Evolutionary conservation across 2,329 filamentous ascomycete genomes (phyloP).

Genomic region (Cytospora leucostoma): DNA sequence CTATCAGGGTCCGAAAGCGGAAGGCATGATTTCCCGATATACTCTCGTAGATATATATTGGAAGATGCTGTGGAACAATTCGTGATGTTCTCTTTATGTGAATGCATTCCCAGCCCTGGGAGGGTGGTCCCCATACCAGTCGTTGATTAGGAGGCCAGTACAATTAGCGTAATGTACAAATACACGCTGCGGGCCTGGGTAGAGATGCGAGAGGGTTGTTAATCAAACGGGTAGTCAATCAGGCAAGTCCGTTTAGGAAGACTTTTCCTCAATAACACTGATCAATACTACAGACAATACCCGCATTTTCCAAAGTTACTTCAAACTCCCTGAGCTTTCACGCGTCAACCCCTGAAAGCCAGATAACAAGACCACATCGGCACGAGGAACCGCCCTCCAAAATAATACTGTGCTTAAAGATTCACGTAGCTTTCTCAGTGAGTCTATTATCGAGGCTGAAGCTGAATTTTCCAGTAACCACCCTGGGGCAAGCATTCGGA

Average conservation of each 20-base stretch:
- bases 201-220: not conserved
- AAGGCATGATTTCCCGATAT: not conserved
- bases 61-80: not conserved
- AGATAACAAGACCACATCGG: not conserved
- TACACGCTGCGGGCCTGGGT: too few relatives aligned
- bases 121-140: not conserved
- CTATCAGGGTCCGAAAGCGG: slow-evolving; percentile 6
- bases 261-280: not conserved
- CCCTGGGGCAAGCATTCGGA: too few relatives aligned
- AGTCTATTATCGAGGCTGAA: not conserved
- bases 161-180: not conserved
- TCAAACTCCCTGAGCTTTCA: not conserved
- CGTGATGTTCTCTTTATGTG: not conserved
- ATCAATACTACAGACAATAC: not conserved
- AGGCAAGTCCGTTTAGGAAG: not conserved
- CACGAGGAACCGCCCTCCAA: not conserved
- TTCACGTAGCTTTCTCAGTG: not conserved
- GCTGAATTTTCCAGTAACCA: too few relatives aligned
- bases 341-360: not conserved
- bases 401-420: not conserved
- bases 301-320: not conserved
- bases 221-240: not conserved
- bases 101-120: not conserved
- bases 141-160: not conserved
- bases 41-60: not conserved